Evolutionary conservation across 352 stramenopile species (phyloP), one percentile per base, ranked within the genome.

Genomic region (Globisporangium spiculum): DNA sequence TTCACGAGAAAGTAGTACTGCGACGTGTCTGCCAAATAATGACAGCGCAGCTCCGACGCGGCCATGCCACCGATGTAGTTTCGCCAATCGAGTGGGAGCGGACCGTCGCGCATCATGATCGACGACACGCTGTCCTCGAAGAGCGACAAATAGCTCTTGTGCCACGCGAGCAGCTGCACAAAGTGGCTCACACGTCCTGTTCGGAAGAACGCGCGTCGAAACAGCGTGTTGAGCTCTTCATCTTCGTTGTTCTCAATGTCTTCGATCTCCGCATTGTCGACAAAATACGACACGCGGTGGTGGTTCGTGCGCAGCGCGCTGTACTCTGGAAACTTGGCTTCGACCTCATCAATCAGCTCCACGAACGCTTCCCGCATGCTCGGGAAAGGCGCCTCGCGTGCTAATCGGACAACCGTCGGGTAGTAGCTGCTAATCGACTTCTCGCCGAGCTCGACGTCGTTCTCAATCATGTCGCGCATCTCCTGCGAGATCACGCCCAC

Each of bases 1-100:
- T 94, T 94, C 1, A 93, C 84, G 4, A 96, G 69, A 64, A 96
- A 96, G 59, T 93, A 85, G 72, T 93, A 88, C 72, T 95, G 86
- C 52, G 94, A 76, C 34, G 94, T 69, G 60, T 93, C 86, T 0
- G 85, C 81, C 20, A 93, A 65, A 69, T 96, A 96, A 67, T 93
- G 76, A 53, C 89, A 96, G 2, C 86, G 76, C 55, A 93, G 72
- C 66, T 94, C 86, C 7, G 86, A 83, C 26, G 84, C 71, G 9
- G 87, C 89, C 86, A 96, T 94, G 20, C 93, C 77, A 7, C 84
- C 87, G 65, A 96, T 92, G 73, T 95, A 96, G 67, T 75, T 92
- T 16, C 89, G 76, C 89, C 89, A 96, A 46, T 81, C 79, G 7
- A 95, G 74, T 32, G 89, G 89, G 44, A 96, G 57, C 26, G 87